Conservation (phyloP, 176 grass and related monocot genomes). For the Saccharum officinarum region DNA sequence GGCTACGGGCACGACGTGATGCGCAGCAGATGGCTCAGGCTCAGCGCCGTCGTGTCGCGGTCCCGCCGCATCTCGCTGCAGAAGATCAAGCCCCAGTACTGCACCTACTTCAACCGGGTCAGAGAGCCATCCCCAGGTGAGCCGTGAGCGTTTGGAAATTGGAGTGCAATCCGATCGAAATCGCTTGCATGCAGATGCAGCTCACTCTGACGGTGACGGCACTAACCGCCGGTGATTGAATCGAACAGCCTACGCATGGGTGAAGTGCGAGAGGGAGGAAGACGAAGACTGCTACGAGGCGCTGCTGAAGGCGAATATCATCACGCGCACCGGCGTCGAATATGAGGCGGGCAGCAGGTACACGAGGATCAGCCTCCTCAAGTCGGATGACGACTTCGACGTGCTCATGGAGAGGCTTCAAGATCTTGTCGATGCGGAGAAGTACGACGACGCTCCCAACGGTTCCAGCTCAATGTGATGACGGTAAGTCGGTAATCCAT, state of each 20-base stretch:
- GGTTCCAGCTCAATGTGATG: conserved; percentile 24
- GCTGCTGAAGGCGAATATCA: conserved; percentile 53
- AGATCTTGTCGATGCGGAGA: conserved; percentile 52
- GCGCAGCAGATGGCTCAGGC: conserved; percentile 49
- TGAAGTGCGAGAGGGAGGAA: conserved; percentile 76
- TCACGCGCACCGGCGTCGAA: conserved; percentile 13
- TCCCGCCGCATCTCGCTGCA: conserved; percentile 73
- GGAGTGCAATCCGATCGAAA: not conserved
- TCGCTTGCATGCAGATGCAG: not conserved
- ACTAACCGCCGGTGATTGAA: not conserved
- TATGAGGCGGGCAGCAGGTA: conserved; percentile 37
- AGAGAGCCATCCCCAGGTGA: conserved; percentile 73
- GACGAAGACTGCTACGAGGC: conserved; percentile 54
- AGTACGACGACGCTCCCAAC: not conserved
- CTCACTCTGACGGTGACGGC: no score
- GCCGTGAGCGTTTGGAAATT: not conserved
- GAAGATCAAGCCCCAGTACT: conserved; percentile 52
- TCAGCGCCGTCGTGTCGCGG: conserved; percentile 44
- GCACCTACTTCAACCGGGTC: conserved; percentile 60
- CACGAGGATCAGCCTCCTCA: conserved; percentile 66
- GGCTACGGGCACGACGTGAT: conserved; percentile 58
- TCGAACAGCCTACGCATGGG: conserved; percentile 61
- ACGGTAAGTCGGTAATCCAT: not conserved
- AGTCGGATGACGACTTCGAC: conserved; percentile 69
- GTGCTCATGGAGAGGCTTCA: conserved; percentile 53